Base-by-base conservation (phyloP, 345 rosid genomes). In the Citrus medica region DNA sequence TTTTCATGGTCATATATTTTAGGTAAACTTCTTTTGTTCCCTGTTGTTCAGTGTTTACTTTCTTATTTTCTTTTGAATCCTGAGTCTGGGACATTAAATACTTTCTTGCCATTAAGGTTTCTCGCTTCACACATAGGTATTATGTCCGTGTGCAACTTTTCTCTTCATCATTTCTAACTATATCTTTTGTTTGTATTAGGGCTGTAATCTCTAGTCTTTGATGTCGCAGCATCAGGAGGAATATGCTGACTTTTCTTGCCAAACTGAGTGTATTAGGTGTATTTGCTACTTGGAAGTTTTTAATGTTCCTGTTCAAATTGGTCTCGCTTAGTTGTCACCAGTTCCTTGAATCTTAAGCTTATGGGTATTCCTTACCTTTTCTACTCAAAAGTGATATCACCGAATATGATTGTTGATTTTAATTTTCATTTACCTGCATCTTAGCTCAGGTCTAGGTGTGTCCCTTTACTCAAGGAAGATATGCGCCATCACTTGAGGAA, bases 161-260 rank as follows among this genome's bases (percentile, higher is more conserved):
- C 48, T 76, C 70, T 28, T 35, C 16, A 46, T 12, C 21, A 63
- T 77, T 53, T 62, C 84, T 80, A 77, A 85, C 68, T 12, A 2
- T 4, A 30, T 82, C 53, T 75, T 78, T 78, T 85, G 69, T 63
- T 28, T 76, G 51, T 56, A 16, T 56, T 80, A 85, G 85, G 87
- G 67, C 82, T 85, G 85, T 85, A 80, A 82, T 75, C 1, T 62
- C 73, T 67, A 58, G 38, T 38, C 27, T 48, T 37, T 67, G 60
- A 61, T 32, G 33, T 75, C 30, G 40, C 51, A 24, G 78, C 67
- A 66, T 60, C 17, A 32, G 76, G 67, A 46, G 79, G 40, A 69
- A 61, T 48, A 25, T 21, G n/a, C 16, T 46, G 69, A 63, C 32
- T 9, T 9, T 74, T 40, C 13, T 46, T 30, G 25, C 40, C 40